A percentile compares a stretch with the other conserved stretches of the same genome.
These are phyloP conservation scores for Taphrina betulina DNA, from an alignment of 1,139 yeast genomes.

Conservation along the genomic window DNA sequence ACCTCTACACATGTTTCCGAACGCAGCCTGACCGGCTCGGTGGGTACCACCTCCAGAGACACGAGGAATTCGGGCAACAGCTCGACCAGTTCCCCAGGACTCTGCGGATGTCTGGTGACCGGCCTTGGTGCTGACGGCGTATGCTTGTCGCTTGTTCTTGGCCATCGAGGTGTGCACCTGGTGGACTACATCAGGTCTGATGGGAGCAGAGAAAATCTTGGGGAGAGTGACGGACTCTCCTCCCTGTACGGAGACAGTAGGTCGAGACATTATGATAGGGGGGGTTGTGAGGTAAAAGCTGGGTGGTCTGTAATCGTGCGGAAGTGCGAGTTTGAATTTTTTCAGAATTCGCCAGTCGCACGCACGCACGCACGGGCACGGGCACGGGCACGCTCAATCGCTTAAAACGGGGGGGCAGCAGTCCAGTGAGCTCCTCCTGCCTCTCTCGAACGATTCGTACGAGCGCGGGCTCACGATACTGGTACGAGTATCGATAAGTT, in stretches of 20 bases:
- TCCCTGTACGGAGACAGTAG: constrained; percentile 21
- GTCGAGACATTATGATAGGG: too few relatives aligned
- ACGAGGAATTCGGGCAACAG: constrained; percentile 99
- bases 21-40: constrained; percentile 99
- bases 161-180: constrained; percentile 96
- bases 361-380: too few relatives aligned
- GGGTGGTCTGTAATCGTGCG: too few relatives aligned
- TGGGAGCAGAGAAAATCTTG: constrained; percentile 99
- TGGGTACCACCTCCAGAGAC: constrained; percentile 99
- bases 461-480: too few relatives aligned
- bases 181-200: constrained; percentile 99
- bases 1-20: constrained; percentile 99
- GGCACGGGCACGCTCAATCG: too few relatives aligned
- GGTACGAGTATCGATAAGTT: too few relatives aligned
- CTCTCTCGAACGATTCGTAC: too few relatives aligned
- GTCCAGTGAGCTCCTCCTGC: too few relatives aligned
- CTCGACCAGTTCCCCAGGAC: constrained; percentile 99
- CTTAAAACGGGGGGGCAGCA: too few relatives aligned
- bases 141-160: constrained; percentile 99
- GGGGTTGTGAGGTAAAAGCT: too few relatives aligned
- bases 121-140: constrained; percentile 98
- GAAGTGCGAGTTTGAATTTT: too few relatives aligned
- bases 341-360: too few relatives aligned
- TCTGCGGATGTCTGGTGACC: constrained; percentile 99
- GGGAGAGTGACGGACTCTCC: constrained; percentile 68